Percentiles rank a stretch among this genome's conserved stretches.
phyloP scores from a whole-genome alignment of 495 filamentous ascomycete species.

The Hypoxylon subgilvum region DNA sequence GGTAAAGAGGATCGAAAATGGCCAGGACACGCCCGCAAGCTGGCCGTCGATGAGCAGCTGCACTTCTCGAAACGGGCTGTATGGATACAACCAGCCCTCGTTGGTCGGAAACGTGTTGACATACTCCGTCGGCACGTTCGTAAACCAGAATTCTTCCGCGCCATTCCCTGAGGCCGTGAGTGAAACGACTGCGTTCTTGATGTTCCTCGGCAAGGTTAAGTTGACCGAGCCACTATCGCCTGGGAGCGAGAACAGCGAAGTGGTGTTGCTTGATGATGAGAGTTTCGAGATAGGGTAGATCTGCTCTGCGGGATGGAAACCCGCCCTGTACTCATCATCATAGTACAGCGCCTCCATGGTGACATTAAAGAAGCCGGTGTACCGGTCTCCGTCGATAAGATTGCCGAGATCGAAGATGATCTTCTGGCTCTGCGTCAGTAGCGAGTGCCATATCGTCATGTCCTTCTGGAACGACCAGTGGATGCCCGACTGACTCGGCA shows the following conservation, averaged over 20 bases:
- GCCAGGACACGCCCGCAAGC: constrained; percentile 81
- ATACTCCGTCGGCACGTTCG: constrained; percentile 73
- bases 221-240: constrained; percentile 64
- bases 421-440: constrained; percentile 72
- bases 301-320: constrained; percentile 58
- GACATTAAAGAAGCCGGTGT: constrained; percentile 82
- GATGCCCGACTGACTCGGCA: constrained; percentile 77
- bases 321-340: constrained; percentile 46
- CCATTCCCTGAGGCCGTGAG: constrained; percentile 80
- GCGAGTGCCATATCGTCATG: constrained; percentile 72
- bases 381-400: constrained; percentile 68
- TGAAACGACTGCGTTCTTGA: constrained; percentile 73
- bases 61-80: constrained; percentile 81
- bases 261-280: constrained; percentile 55
- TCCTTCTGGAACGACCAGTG: constrained; percentile 81
- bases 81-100: constrained; percentile 67
- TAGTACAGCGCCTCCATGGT: constrained; percentile 82
- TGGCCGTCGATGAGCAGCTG: constrained; percentile 78
- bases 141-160: constrained; percentile 88
- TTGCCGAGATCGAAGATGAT: constrained; percentile 87
- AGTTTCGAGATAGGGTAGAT: constrained; percentile 79
- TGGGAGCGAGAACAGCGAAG: constrained; percentile 76
- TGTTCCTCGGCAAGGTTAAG: constrained; percentile 65
- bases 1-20: constrained; percentile 87
- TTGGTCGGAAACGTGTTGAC: constrained; percentile 64